Evolutionary conservation across 2,329 filamentous ascomycete species (phyloP), one percentile per base, ranked within the genome.

Genomic region (Aspergillus spinulosporus): DNA sequence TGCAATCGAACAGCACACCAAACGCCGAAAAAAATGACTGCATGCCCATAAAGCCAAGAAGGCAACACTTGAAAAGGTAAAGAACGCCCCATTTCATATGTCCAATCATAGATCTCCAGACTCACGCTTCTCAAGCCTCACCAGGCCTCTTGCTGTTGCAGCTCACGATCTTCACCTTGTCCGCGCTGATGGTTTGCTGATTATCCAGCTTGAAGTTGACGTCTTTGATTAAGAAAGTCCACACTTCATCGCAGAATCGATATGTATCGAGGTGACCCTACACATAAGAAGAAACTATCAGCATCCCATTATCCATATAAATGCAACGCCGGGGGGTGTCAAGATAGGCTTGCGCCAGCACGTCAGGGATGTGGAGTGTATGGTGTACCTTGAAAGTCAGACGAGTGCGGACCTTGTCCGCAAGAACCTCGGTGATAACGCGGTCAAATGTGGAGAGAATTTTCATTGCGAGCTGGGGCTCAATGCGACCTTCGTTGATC

Each of bases 191-290:
- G 0, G 84, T 84, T 59, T 86, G 84, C 55, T 84, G 85, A 64
- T 88, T 90, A 66, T 97, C 93, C 79, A 97, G 88, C 79, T 99
- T 99, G 80, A 99, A 97, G n/a, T 88, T 92, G 54, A 97, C 92
- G 64, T 97, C 94, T 77, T 97, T 97, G 77, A 99, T 96, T 57
- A 99, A 84, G 75, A 99, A 99, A 1, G 94, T 99, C 94, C 94
- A 99, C 57, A 99, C 94, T 78, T 99, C 94, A 76, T 99, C 94
- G 80, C 94, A 99, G 83, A 99, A 99, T 66, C 94, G 89, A 80
- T 99, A 99, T 12, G 94, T 97, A 73, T 97, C 92, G 61, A 99
- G 87, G 71, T 95, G 94, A 47, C 94, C 94, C 93, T 97, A 51
- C 29, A 34, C 66, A 46, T 54, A 8, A 49, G 54, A 49, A 45